These are phyloP conservation scores for Tuber indicum DNA, from an alignment of 495 filamentous ascomycete species.

Conservation along the genomic window DNA sequence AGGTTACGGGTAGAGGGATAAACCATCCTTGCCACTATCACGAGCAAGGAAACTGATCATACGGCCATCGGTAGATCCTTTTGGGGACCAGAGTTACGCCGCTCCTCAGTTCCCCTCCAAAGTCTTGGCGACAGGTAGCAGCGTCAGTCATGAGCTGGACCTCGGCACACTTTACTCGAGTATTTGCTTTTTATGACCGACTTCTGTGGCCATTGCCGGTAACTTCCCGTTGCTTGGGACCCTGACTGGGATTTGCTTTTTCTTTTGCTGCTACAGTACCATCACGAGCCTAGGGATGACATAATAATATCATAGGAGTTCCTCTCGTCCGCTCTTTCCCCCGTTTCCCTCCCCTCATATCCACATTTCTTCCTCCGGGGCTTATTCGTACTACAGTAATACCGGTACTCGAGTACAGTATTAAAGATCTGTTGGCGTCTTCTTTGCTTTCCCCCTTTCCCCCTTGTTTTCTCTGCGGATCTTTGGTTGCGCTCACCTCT, in stretches of 20 bases:
- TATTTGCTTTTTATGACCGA: not conserved
- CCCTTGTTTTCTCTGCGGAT: not conserved
- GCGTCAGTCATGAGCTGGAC: not conserved
- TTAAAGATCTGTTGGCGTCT: not conserved
- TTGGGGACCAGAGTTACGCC: not conserved
- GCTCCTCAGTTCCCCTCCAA: not conserved
- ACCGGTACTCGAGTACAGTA: not conserved
- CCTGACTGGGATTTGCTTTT: not conserved
- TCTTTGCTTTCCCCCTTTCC: not conserved
- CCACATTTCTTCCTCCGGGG: not conserved
- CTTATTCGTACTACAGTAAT: not conserved
- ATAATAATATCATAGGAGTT: not conserved
- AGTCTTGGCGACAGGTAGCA: not conserved
- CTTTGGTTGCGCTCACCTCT: not conserved
- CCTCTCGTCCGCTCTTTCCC: not conserved
- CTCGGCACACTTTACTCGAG: not conserved
- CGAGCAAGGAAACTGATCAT: too few relatives aligned
- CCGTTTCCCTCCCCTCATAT: not conserved
- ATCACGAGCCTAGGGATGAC: not conserved
- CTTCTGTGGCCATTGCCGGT: not conserved
- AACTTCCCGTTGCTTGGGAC: not conserved
- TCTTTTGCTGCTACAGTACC: not conserved
- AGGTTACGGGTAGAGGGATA: too few relatives aligned
- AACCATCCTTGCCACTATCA: too few relatives aligned
- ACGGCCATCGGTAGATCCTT: not conserved